phyloP scores from a whole-genome alignment of 2,329 filamentous ascomycete species.

The Sclerotinia subarctica region DNA sequence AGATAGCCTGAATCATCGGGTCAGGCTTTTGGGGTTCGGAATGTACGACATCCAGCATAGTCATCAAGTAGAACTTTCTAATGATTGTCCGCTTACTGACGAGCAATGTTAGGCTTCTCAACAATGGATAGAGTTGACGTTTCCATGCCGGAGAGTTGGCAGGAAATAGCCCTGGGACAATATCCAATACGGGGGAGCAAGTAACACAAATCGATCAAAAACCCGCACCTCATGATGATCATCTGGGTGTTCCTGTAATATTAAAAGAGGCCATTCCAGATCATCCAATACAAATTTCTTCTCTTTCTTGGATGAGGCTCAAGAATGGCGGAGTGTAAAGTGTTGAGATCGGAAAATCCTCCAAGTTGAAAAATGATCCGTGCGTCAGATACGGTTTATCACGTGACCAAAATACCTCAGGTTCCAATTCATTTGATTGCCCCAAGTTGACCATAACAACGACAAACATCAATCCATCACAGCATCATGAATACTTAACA shows the following conservation, averaged over 20 bases:
- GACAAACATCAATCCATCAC: constrained; percentile 18
- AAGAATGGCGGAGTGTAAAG: background rate
- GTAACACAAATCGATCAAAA: no score
- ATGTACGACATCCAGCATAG: background rate
- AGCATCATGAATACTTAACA: constrained; percentile 21
- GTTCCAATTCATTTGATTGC: background rate
- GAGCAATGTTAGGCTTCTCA: no score
- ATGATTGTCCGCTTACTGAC: background rate
- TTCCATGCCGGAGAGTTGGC: no score
- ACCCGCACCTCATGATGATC: no score
- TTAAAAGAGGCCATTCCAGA: no score
- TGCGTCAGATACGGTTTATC: background rate
- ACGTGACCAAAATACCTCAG: constrained; percentile 4
- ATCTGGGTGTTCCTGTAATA: no score
- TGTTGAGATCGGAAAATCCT: background rate
- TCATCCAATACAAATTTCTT: no score
- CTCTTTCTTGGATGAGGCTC: background rate
- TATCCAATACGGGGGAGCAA: no score
- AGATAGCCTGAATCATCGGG: background rate
- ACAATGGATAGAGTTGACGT: no score
- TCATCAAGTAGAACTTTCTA: background rate
- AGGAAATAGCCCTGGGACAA: no score
- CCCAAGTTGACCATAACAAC: constrained; percentile 5
- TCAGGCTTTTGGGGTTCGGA: background rate
- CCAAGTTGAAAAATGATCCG: background rate